Evolutionary conservation across 768 basidiomycete species (phyloP).

Genomic region (Melanogaster broomeanus): DNA sequence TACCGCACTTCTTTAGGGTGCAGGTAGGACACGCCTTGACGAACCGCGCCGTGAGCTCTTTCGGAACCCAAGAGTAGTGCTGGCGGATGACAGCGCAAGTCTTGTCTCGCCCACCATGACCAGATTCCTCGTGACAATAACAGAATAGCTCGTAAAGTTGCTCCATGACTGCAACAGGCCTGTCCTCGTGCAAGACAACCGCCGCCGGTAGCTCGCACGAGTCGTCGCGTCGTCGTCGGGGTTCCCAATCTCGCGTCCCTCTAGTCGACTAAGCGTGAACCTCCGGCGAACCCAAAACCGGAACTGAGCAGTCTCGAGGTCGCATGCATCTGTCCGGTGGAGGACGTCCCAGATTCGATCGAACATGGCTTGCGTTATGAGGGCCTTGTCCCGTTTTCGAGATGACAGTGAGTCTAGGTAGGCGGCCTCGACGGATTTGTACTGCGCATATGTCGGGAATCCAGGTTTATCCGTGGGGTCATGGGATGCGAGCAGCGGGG

Average conservation of each 20-base stretch:
- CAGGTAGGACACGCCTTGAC: constrained; percentile 82
- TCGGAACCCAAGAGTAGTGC: constrained; percentile 83
- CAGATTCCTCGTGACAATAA: constrained; percentile 63
- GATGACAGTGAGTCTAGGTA: constrained; percentile 63
- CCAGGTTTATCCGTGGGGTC: constrained; percentile 38
- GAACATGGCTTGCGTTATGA: constrained; percentile 71
- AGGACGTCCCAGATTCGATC: constrained; percentile 74
- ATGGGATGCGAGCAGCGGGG: neutral
- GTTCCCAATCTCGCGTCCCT: constrained; percentile 14
- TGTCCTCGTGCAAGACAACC: constrained; percentile 71
- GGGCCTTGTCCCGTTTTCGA: constrained; percentile 64
- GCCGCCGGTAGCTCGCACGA: constrained; percentile 19
- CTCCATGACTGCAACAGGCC: constrained; percentile 75
- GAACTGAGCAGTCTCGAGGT: constrained; percentile 63
- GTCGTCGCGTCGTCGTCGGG: constrained; percentile 16
- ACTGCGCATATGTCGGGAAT: constrained; percentile 63
- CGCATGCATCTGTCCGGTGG: constrained; percentile 47
- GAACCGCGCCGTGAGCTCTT: constrained; percentile 78
- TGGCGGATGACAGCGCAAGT: constrained; percentile 66
- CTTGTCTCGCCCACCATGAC: constrained; percentile 80
- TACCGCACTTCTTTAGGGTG: constrained; percentile 44
- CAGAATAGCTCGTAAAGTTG: constrained; percentile 79
- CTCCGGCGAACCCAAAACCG: constrained; percentile 85
- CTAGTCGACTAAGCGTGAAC: constrained; percentile 53
- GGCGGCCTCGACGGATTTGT: constrained; percentile 54